Evolutionary conservation across 257 asterid species (phyloP), one percentile per base, ranked within the genome.

Genomic region (Solanum lycopersicoides): DNA sequence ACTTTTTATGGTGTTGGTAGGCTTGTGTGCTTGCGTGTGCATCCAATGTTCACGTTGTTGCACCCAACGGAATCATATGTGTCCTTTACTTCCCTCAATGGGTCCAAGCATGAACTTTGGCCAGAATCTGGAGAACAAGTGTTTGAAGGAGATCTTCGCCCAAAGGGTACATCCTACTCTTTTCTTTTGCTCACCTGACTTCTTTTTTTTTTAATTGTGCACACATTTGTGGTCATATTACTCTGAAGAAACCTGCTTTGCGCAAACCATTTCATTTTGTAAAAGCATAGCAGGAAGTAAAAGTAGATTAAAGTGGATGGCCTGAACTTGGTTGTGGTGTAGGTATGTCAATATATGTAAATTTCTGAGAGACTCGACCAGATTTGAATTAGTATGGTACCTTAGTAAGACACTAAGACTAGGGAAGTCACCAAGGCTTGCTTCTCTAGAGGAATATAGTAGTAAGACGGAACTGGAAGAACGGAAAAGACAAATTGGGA

Each of bases 21-120:
- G 96, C 95, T 96, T 35, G 98, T 97, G 47, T 97, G 99, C 92
- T 91, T 97, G 93, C 93, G 98, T 12, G 97, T 97, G 92, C 98
- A 97, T 91, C 99, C 99, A 14, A 91, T 90, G 68, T 95, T 97
- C 91, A 66, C 88, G 16, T 88, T 97, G 91, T 90, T 95, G 87
- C 93, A 96, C 91, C 99, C 99, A 6, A 92, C 95, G 14, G 97
- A 97, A 87, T 90, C 99, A 83, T 94, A 83, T 32, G 93, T 97
- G 80, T 92, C 89, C 7, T 97, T 95, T 89, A 96, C 95, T 83
- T 93, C 98, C 87, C 75, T 95, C 63, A 90, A 95, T 75, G 99
- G 99, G 44, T 93, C 96, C 83, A 91, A 90, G 83, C 94, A 90
- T 23, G 95, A 95, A 91, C 83, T 93, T 84, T 93, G 96, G 94